Conservation (phyloP, 129 eudicot species). For the Gnaphalium uliginosum region DNA sequence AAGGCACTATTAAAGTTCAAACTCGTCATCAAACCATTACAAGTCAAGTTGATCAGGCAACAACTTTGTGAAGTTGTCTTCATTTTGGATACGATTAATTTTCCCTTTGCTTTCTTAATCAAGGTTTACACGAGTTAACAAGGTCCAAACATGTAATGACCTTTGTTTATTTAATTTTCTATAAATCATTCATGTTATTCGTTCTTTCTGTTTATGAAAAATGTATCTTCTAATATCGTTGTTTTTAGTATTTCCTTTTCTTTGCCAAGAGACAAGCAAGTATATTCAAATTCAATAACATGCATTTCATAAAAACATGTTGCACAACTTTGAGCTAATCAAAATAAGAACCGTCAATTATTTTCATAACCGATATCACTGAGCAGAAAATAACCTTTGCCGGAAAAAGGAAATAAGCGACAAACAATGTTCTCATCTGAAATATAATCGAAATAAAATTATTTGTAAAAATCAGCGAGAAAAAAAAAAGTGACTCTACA, state of each 20-base stretch:
- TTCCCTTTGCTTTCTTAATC: not conserved
- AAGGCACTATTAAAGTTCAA: conserved; percentile 16
- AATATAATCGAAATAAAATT: too few relatives aligned
- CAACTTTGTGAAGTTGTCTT: not conserved
- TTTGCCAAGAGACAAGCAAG: not conserved
- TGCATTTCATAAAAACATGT: too few relatives aligned
- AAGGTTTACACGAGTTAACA: conserved; percentile 12
- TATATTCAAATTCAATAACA: not conserved
- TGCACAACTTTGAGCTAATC: too few relatives aligned
- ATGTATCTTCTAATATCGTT: not conserved
- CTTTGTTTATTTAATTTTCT: not conserved
- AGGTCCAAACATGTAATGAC: not conserved
- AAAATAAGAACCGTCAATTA: too few relatives aligned
- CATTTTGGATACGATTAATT: not conserved
- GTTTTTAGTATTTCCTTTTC: not conserved
- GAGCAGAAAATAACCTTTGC: too few relatives aligned
- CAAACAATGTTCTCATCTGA: too few relatives aligned
- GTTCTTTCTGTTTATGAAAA: not conserved
- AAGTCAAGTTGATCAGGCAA: not conserved
- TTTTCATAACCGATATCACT: too few relatives aligned
- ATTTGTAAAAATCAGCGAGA: too few relatives aligned
- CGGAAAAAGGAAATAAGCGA: too few relatives aligned
- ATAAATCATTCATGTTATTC: not conserved
- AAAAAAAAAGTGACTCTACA: too few relatives aligned
- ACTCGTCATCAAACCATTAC: not conserved